Base-by-base conservation (phyloP, 352 stramenopile species). In the Phytophthora cactorum region DNA sequence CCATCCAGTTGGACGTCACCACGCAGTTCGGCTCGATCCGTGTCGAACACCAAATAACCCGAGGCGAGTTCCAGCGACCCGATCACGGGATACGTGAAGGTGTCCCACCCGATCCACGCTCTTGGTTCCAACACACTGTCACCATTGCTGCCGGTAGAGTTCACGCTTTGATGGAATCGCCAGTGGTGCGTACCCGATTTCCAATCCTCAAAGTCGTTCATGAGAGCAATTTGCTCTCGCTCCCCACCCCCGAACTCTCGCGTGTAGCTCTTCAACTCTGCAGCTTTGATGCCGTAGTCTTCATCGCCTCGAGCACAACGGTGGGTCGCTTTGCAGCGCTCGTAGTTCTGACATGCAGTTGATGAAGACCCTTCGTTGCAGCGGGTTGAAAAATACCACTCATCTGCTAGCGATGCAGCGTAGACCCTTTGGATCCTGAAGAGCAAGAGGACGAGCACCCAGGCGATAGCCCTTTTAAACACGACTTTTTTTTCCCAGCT, bases 181-280 rank as follows among this genome's bases (percentile, higher is more conserved):
- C 89, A 96, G 10, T 74, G 72, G 47, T 90, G 77, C 10, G 89
- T 97, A 0, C 96, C 97, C 12, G 77, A 86, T 43, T 97, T 94
- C 96, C 95, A 99, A 76, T 99, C 93, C 69, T 99, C 96, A 86
- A 99, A 98, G 77, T 98, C 83, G 44, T 97, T 93, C 73, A 97
- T 91, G 10, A 98, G 82, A 34, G 80, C 39, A 38, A 96, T 88
- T 47, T 73, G 49, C 9, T 77, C 65, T 34, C 93, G 86, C 6
- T 86, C 64, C 36, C 96, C 96, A 25, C 86, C 75, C 0, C 58
- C 65, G 75, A 98, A 99, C 22, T 82, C 55, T 61, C 96, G 82
- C 44, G 86, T 87, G 41, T 86, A 97, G 72, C 96, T 95, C 41
- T 75, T 70, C 1, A 82, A 82, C 9, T 57, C 63, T 3, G 78